Base-by-base conservation (phyloP, 257 asterid genomes). In the Penstemon newberryi region DNA sequence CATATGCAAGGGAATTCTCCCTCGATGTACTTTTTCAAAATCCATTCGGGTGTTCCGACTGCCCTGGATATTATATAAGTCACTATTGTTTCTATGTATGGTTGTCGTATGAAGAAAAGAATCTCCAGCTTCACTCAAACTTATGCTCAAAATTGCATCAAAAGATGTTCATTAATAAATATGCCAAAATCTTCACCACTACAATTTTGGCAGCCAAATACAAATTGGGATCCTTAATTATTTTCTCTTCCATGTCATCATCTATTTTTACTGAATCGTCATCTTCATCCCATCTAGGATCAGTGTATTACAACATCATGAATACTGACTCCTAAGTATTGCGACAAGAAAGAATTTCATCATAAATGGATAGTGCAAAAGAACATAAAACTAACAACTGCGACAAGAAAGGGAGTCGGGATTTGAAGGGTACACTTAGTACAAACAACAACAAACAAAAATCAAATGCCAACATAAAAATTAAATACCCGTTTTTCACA, bases 1-100 rank as follows among this genome's bases (percentile, higher is more conserved):
- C 19, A 77, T 45, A 66, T 82, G 87, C 55, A 79, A 66, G 4
- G 79, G 71, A 6, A 81, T 77, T 79, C 85, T 10, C 81, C 81
- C 7, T 56, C 49, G 9, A 46, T 67, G 60, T 82, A 66, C 64
- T 72, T 77, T 49, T 19, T n/a, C 0, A 68, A 5, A 33, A 69
- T n/a, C 5, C 18, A 53, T 43, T 36, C 7, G 81, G 75, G 3
- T 36, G 19, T 4, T 9, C 12, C 11, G 3, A 5, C 40, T 8
- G 57, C 63, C 40, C 66, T 47, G 36, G 7, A 39, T 8, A 51
- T 57, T 46, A 71, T 47, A 42, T 60, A 61, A 18, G 1, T 5
- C 7, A 66, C 67, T 53, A 8, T 45, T 4, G 0, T 66, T 53
- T 41, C 74, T 70, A 55, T 76, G 38, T 46, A 36, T 67, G 5